phyloP scores from a whole-genome alignment of 1,284 basidiomycete genomes.

The Vanrija pseudolonga region DNA sequence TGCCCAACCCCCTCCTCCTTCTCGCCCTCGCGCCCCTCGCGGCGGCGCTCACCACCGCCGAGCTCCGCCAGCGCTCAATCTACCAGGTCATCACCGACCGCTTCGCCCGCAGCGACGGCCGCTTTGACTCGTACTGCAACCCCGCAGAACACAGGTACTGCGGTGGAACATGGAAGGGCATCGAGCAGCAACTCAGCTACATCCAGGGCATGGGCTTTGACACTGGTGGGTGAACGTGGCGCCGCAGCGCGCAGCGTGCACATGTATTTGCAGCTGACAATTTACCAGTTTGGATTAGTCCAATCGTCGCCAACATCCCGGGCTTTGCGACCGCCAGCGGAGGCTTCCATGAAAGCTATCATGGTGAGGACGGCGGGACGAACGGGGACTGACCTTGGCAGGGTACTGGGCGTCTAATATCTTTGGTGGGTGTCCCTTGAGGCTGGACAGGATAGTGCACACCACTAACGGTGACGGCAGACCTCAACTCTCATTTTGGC shows the following conservation, averaged over 20 bases:
- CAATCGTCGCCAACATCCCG: conserved; percentile 43
- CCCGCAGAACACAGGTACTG: conserved; percentile 34
- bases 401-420: conserved; percentile 49
- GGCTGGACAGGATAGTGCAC: not conserved
- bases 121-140: conserved; percentile 26
- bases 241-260: not conserved
- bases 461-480: conserved; percentile 15
- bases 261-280: not conserved
- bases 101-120: conserved; percentile 38
- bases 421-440: conserved; percentile 17
- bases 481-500: conserved; percentile 52
- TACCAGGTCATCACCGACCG: conserved; percentile 49
- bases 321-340: conserved; percentile 21
- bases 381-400: conserved; percentile 12
- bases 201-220: conserved; percentile 50
- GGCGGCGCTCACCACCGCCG: conserved; percentile 26
- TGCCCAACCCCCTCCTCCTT: not conserved
- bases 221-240: conserved; percentile 29
- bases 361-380: conserved; percentile 39
- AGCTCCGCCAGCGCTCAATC: conserved; percentile 42
- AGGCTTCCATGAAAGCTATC: conserved; percentile 39
- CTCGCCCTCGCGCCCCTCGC: conserved; percentile 21
- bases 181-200: conserved; percentile 41
- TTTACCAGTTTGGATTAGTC: conserved; percentile 47
- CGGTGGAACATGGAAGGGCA: conserved; percentile 43